Evolutionary conservation across 129 eudicot genomes (phyloP).

Genomic region (Scalesia atractyloides): DNA sequence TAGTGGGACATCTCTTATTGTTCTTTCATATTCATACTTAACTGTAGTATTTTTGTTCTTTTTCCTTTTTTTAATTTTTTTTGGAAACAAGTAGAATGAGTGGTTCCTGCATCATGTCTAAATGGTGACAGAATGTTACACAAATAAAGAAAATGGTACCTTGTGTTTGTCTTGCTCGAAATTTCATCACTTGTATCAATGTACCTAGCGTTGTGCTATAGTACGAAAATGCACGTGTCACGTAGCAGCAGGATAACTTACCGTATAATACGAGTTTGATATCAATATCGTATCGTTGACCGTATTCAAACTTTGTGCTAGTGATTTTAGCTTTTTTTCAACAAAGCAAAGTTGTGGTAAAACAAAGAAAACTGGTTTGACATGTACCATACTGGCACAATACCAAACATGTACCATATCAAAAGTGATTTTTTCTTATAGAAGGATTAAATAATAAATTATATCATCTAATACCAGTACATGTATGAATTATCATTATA

Average conservation of each 20-base stretch:
- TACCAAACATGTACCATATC: too few species aligned
- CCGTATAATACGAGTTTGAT: neutral
- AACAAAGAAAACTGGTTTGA: too few species aligned
- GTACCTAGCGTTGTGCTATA: neutral
- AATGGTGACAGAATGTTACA: slow-evolving; percentile 28
- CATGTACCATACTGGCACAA: too few species aligned
- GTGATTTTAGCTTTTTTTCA: too few species aligned
- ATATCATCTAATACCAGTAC: too few species aligned
- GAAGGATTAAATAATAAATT: too few species aligned
- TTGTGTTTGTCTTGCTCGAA: slow-evolving; percentile 33
- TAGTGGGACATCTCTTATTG: slow-evolving; percentile 32
- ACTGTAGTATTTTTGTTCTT: slow-evolving; percentile 16
- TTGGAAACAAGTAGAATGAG: slow-evolving; percentile 29
- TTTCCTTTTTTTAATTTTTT: neutral
- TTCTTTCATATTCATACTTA: slow-evolving; percentile 39
- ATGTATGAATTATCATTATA: too few species aligned
- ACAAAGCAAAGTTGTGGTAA: too few species aligned
- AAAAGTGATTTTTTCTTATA: too few species aligned
- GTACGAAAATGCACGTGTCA: neutral
- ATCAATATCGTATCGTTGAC: too few species aligned
- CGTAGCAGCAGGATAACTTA: too few species aligned
- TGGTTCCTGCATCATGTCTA: slow-evolving; percentile 23
- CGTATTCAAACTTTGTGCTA: too few species aligned
- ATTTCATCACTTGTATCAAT: slow-evolving; percentile 13
- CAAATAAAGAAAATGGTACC: slow-evolving; percentile 27